Evolutionary conservation across 106 monocot species (phyloP), one percentile per base, ranked within the genome.

Genomic region (Platanthera guangdongensis): DNA sequence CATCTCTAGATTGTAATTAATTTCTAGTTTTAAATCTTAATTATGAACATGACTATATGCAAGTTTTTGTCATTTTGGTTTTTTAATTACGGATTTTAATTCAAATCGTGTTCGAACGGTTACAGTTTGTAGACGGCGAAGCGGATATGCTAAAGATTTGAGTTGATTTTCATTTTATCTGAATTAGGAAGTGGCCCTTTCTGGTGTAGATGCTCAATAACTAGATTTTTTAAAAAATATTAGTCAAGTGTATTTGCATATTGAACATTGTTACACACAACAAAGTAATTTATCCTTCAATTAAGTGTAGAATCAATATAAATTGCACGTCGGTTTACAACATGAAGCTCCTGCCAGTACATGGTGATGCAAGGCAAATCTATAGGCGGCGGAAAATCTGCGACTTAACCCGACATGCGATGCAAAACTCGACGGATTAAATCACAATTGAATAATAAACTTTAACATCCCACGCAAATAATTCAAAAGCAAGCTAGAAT

Each of bases 161-260:
- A 30, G 7, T 32, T 65, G 65, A 65, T 65, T 65, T 32, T 60
- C 59, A 18, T 60, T 0, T 60, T 7, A 60, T 60, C 59, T 60
- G 21, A 60, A 60, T 60, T 60, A 21, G 59, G 18, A 60, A 19
- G 59, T 60, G 59, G 59, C 59, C 59, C 19, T 60, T 65, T 65
- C 65, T 32, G 25, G 32, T 32, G 28, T 9, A 60, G 21, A 6
- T 19, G 21, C 7, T 65, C 9, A 65, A 30, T 4, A 65, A 30
- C 65, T 30, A 8, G 10, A 2, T 9, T 32, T 9, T 32, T 2
- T 3, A 11, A 30, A 32, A 10, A 65, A 4, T 9, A 11, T 13
- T 53, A 53, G 8, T 2, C 32, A 32, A 3, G 30, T 9, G 4
- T 12, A 9, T 32, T 12, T 25, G 11, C 11, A 65, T 11, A 10